These are phyloP conservation scores for Berkeleyomyces rouxiae DNA, from an alignment of 2,329 filamentous ascomycete species.

Conservation along the genomic window DNA sequence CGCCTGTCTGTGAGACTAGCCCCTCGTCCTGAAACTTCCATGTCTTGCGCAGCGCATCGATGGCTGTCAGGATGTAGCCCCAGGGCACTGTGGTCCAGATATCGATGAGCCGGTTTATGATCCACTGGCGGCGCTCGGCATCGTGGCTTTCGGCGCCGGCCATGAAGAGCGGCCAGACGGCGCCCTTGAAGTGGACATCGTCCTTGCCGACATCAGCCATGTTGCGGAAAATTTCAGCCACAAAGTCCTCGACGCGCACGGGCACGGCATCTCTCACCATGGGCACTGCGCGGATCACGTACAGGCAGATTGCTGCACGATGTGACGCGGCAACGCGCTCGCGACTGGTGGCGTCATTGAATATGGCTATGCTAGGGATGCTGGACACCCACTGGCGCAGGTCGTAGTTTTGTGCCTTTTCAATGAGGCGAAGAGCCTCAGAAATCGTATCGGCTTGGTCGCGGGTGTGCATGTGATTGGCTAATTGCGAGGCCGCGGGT, in stretches of 20 bases:
- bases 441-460: slow-evolving; percentile 21
- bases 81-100: slow-evolving; percentile 32
- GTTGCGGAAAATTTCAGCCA: slow-evolving; percentile 33
- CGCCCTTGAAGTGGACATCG: slow-evolving; percentile 40
- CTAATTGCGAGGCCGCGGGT: slow-evolving; percentile 28
- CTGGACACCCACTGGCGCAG: slow-evolving; percentile 26
- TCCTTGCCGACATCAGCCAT: slow-evolving; percentile 30
- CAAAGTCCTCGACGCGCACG: slow-evolving; percentile 29
- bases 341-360: slow-evolving; percentile 26
- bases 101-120: slow-evolving; percentile 29
- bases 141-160: slow-evolving; percentile 38
- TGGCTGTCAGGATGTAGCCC: slow-evolving; percentile 34
- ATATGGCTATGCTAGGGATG: slow-evolving; percentile 22
- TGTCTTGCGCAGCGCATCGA: slow-evolving; percentile 31
- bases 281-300: slow-evolving; percentile 29
- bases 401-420: slow-evolving; percentile 27
- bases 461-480: slow-evolving; percentile 22
- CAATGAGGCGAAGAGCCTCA: slow-evolving; percentile 25
- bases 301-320: slow-evolving; percentile 30
- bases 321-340: slow-evolving; percentile 30
- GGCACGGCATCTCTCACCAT: slow-evolving; percentile 22
- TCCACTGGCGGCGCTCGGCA: slow-evolving; percentile 31
- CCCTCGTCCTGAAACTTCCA: slow-evolving; percentile 28
- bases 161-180: slow-evolving; percentile 43
- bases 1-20: slow-evolving; percentile 7